Evolutionary conservation across 148 eudicot species (phyloP).

Genomic region (Camellia sinensis): DNA sequence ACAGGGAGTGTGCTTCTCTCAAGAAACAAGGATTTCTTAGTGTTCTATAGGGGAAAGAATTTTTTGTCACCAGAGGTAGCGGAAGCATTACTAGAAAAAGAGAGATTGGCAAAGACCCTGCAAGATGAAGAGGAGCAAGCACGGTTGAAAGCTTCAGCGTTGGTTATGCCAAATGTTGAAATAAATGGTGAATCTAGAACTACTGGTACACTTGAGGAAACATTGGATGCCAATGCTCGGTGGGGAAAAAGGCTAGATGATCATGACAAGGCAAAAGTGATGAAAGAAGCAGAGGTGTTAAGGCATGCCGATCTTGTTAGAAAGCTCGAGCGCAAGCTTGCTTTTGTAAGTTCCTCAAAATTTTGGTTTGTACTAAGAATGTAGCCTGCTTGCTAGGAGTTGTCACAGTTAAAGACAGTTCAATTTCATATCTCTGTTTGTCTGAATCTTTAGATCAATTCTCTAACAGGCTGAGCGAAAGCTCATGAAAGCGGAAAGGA

Average conservation of each 20-base stretch:
- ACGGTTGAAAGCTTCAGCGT: conserved; percentile 53
- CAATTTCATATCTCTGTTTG: not conserved
- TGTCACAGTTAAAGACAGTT: not conserved
- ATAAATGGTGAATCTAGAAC: conserved; percentile 32
- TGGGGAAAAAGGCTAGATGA: conserved; percentile 80
- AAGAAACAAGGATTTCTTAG: conserved; percentile 91
- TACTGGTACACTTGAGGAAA: conserved; percentile 88
- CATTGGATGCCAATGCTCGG: conserved; percentile 77
- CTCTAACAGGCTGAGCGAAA: conserved; percentile 71
- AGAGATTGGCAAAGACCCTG: conserved; percentile 65
- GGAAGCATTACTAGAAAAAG: conserved; percentile 79
- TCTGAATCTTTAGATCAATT: not conserved
- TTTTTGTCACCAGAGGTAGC: conserved; percentile 78
- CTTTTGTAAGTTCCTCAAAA: conserved; percentile 59
- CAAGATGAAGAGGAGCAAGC: conserved; percentile 97
- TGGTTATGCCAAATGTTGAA: conserved; percentile 36
- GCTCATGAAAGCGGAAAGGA: conserved; percentile 63
- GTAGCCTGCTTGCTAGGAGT: not conserved
- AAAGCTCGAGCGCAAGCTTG: conserved; percentile 86
- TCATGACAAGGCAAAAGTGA: conserved; percentile 45
- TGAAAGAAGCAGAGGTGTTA: conserved; percentile 72
- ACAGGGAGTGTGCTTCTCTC: conserved; percentile 87
- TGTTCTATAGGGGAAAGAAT: conserved; percentile 86
- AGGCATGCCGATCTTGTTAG: conserved; percentile 74
- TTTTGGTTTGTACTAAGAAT: not conserved